A percentile compares a stretch with the other conserved stretches of the same genome.
Evolutionary conservation across 1,284 basidiomycete genomes (phyloP).

Genomic region (Pyrrhoderma lamaoense): DNA sequence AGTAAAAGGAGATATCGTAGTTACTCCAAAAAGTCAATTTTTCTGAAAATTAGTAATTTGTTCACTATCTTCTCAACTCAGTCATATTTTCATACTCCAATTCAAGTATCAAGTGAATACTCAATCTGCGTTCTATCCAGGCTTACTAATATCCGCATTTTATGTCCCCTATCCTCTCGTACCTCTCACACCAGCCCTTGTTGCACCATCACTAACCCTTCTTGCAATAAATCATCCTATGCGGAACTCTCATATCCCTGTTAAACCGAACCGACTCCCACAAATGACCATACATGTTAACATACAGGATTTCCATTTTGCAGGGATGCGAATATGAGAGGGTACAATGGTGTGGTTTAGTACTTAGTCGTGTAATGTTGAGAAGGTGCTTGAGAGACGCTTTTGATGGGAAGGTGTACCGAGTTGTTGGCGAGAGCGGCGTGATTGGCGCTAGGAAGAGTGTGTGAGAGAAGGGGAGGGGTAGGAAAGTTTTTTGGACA

Average conservation of each 20-base stretch:
- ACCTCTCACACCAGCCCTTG: slow-evolving; percentile 24
- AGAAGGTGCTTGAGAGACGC: too few relatives aligned
- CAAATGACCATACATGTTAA: slow-evolving; percentile 59
- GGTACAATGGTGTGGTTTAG: slow-evolving; percentile 88
- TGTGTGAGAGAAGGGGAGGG: slow-evolving; percentile 23
- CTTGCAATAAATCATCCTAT: slow-evolving; percentile 64
- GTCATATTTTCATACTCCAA: too few relatives aligned
- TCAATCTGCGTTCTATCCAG: too few relatives aligned
- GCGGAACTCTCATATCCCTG: slow-evolving; percentile 74
- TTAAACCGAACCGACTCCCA: slow-evolving; percentile 34
- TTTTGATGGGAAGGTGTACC: too few relatives aligned
- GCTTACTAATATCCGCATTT: too few relatives aligned
- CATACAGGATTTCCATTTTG: slow-evolving; percentile 66
- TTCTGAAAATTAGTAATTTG: too few relatives aligned
- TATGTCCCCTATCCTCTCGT: slow-evolving; percentile 29
- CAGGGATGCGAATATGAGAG: slow-evolving; percentile 50
- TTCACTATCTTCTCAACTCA: too few relatives aligned
- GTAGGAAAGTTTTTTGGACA: neutral
- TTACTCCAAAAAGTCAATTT: too few relatives aligned
- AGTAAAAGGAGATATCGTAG: too few relatives aligned
- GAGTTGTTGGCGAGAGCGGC: too few relatives aligned
- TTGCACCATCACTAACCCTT: neutral
- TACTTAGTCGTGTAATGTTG: too few relatives aligned
- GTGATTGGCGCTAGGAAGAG: slow-evolving; percentile 12
- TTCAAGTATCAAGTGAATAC: too few relatives aligned